Evolutionary conservation across 192 early-diverging fungal genomes (phyloP), one percentile per base, ranked within the genome.

Genomic region (Mortierella alpina): DNA sequence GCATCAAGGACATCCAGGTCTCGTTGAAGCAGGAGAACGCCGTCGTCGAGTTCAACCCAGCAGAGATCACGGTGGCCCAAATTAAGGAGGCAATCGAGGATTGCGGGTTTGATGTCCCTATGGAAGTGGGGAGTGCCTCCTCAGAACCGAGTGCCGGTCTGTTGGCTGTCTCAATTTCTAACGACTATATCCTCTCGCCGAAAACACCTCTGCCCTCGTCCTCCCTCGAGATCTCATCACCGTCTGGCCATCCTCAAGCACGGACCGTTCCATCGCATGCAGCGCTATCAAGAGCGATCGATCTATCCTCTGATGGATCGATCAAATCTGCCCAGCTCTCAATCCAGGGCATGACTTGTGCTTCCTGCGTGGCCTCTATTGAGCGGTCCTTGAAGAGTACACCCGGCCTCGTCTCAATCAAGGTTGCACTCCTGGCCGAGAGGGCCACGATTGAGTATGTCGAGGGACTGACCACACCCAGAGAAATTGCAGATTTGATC

Each of bases 291-390:
- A 63, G 54, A 12, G 72, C 72, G 55, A 68, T 64, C 55, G 49
- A 73, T 73, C 71, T 65, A 64, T 65, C 71, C 18, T 64, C 66
- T 48, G 14, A 62, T 59, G 31, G 31, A 63, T 65, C 73, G 20
- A 47, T 51, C 59, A 55, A 63, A 59, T 53, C 64, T 46, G 82
- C 80, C 52, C 85, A 90, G 70, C 72, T 98, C 12, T 87, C 93
- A 67, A 88, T 99, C 22, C 87, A 83, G 23, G 98, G 98, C 7
- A 99, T 99, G 98, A 97, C 98, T 44, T 98, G 97, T 85, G 90
- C 96, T 7, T 93, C 93, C 6, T 99, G 98, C 84, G 97, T 99
- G 0, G 89, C 89, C 42, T 84, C 90, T 5, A 93, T 99, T 20
- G 95, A 98, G 85, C 90, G 89, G 18, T 85, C 88, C 7, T 70